Conservation (phyloP, 805 yeast species). For the Candida manassasensis region DNA sequence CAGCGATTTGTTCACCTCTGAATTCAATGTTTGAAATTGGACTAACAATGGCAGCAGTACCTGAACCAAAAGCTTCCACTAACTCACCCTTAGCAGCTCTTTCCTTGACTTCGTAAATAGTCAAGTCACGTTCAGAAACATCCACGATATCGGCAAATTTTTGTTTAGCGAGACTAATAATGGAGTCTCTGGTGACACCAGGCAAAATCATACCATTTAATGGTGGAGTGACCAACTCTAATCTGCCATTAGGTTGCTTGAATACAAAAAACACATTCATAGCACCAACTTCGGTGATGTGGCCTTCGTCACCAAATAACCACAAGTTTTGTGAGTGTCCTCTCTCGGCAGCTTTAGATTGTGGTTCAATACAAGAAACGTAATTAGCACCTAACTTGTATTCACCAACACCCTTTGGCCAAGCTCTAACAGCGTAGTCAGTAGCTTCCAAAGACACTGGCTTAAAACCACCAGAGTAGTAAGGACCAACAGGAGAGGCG, state of each 20-base stretch:
- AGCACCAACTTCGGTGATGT: conserved; percentile 94
- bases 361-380: conserved; percentile 93
- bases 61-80: conserved; percentile 93
- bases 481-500: conserved; percentile 96
- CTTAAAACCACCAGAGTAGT: conserved; percentile 85
- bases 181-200: conserved; percentile 94
- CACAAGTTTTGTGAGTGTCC: conserved; percentile 96
- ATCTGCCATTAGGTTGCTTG: conserved; percentile 74
- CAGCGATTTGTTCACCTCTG: conserved; percentile 64
- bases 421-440: conserved; percentile 93
- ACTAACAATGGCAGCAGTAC: conserved; percentile 96
- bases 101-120: conserved; percentile 76
- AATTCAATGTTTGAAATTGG: conserved; percentile 88
- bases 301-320: conserved; percentile 85
- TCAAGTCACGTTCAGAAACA: conserved; percentile 80
- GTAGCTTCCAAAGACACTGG: conserved; percentile 94
- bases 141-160: conserved; percentile 73
- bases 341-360: conserved; percentile 79
- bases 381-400: conserved; percentile 95
- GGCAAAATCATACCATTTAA: conserved; percentile 95
- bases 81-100: conserved; percentile 76
- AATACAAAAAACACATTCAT: conserved; percentile 93
- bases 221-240: conserved; percentile 93
- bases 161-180: conserved; percentile 70
- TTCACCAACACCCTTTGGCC: conserved; percentile 99